phyloP scores from a whole-genome alignment of 225 moss, liverwort and hornwort genomes.

The Antitrichia curtipendula region DNA sequence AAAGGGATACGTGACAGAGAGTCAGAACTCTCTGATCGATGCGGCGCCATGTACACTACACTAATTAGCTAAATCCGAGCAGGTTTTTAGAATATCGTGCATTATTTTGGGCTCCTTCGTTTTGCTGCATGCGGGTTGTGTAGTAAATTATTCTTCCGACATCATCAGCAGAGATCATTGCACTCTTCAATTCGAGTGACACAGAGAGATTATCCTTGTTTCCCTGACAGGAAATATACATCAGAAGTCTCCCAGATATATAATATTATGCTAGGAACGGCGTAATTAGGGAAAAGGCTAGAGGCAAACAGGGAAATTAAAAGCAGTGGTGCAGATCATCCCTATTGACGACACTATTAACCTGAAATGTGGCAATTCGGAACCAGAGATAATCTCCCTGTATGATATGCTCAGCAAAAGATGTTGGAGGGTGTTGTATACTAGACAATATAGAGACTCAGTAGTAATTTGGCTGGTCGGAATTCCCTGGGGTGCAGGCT shows the following conservation, averaged over 20 bases:
- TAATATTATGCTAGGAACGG: not conserved
- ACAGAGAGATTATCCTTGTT: not conserved
- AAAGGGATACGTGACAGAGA: not conserved
- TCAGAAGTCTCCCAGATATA: not conserved
- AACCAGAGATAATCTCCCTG: not conserved
- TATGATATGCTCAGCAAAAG: not conserved
- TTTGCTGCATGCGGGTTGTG: not conserved
- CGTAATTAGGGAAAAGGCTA: not conserved
- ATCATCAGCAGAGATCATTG: not conserved
- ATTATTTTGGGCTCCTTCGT: not conserved
- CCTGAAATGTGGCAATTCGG: not conserved
- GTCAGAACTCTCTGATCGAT: slow-evolving; percentile 47
- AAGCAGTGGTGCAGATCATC: not conserved
- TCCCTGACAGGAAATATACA: not conserved
- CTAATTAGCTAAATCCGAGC: not conserved
- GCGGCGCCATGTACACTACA: slow-evolving; percentile 13
- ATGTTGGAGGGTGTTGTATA: not conserved
- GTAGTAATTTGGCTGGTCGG: slow-evolving; percentile 32
- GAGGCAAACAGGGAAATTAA: not conserved
- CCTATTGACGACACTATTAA: not conserved
- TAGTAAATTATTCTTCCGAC: not conserved
- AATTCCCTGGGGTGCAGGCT: slow-evolving; percentile 85
- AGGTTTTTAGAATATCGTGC: not conserved
- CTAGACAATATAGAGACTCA: not conserved
- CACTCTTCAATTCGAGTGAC: not conserved